Conservation (phyloP, 2,329 filamentous ascomycete species). For the Ophiostoma sp. region DNA sequence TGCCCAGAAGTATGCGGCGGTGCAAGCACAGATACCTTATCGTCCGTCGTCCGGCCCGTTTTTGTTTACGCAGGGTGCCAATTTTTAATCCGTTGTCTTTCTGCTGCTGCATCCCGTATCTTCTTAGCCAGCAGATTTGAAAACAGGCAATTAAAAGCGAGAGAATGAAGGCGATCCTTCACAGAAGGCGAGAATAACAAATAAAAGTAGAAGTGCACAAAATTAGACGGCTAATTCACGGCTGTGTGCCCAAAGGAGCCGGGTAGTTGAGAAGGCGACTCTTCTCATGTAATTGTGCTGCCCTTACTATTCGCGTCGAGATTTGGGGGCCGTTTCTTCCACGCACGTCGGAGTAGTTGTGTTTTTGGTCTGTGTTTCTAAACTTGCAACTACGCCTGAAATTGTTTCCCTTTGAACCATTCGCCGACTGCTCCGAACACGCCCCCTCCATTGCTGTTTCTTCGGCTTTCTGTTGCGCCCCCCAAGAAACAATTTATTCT, state of each 20-base stretch:
- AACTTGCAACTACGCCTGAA: background rate
- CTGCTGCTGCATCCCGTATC: background rate
- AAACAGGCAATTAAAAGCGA: background rate
- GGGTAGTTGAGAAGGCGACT: background rate
- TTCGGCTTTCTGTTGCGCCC: background rate
- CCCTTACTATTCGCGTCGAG: background rate
- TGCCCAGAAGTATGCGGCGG: background rate
- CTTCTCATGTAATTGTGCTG: background rate
- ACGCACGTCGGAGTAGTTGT: background rate
- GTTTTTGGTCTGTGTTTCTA: background rate
- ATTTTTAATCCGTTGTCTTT: background rate
- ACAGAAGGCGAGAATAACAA: background rate
- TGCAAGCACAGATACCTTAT: background rate
- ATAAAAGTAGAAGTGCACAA: background rate
- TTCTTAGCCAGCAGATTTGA: background rate
- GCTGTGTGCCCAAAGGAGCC: background rate
- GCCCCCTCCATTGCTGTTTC: background rate
- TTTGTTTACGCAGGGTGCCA: too few species aligned
- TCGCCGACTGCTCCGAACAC: slow-evolving; percentile 11
- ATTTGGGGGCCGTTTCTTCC: background rate
- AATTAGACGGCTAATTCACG: background rate
- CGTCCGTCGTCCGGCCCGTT: background rate
- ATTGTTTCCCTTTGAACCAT: background rate
- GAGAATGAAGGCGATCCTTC: background rate
- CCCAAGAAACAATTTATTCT: background rate